These are phyloP conservation scores for Populus tremula DNA, from an alignment of 345 rosid genomes.

Conservation along the genomic window DNA sequence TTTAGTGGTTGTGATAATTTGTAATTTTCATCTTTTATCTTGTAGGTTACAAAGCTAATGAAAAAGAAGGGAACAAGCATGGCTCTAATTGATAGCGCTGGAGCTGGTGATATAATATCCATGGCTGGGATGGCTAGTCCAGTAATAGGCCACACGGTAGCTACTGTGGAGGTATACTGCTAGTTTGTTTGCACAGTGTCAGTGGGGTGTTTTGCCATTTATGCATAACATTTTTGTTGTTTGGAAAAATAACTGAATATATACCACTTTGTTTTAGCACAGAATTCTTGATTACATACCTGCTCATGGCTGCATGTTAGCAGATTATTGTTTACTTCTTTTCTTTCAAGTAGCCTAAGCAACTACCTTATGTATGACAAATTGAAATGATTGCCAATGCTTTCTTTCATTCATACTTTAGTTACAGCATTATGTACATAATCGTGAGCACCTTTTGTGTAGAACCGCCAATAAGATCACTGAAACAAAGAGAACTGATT, in stretches of 20 bases:
- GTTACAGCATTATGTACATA: background rate
- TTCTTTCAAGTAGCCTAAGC: background rate
- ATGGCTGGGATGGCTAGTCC: slow-evolving; percentile 85
- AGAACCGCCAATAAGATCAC: too few relatives aligned
- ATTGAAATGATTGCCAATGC: background rate
- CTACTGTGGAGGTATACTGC: slow-evolving; percentile 66
- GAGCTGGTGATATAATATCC: slow-evolving; percentile 95
- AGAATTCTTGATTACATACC: slow-evolving; percentile 1
- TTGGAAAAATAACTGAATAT: background rate
- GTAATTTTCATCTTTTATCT: slow-evolving; percentile 20
- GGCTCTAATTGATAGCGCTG: slow-evolving; percentile 73
- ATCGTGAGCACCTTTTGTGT: background rate
- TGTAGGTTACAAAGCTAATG: slow-evolving; percentile 89
- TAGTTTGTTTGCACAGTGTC: background rate
- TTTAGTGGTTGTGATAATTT: background rate
- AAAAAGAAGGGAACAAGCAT: slow-evolving; percentile 93
- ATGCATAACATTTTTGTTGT: background rate
- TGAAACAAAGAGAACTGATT: too few relatives aligned
- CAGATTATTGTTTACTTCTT: background rate
- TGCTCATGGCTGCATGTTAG: background rate
- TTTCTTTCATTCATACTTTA: background rate
- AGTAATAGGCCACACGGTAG: slow-evolving; percentile 89
- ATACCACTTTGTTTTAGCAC: background rate
- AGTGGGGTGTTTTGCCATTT: slow-evolving; percentile 4
- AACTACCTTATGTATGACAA: background rate